These are phyloP conservation scores for Baorangia bicolor DNA, from an alignment of 768 basidiomycete species.

Conservation along the genomic window DNA sequence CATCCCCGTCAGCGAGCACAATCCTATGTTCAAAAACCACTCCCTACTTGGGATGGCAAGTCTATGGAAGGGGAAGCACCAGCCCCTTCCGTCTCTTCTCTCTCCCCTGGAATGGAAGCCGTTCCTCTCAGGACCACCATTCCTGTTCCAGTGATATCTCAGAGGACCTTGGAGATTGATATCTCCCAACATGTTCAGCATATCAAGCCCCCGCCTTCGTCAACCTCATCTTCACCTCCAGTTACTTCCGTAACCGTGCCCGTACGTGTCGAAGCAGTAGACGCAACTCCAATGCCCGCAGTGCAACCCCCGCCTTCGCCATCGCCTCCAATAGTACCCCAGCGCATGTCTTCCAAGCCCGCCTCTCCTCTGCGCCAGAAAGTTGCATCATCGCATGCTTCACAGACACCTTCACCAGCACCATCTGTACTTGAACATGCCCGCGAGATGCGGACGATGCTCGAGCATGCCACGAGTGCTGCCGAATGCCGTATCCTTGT, in stretches of 20 bases:
- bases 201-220: neutral
- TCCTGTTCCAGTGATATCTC: conserved; percentile 6
- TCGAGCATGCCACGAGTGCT: conserved; percentile 67
- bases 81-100: conserved; percentile 3
- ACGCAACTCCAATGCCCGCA: neutral
- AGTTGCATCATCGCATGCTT: conserved; percentile 11
- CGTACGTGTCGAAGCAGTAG: conserved; percentile 1
- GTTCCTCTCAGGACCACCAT: neutral
- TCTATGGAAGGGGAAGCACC: conserved; percentile 11
- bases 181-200: conserved; percentile 1
- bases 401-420: conserved; percentile 19
- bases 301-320: conserved; percentile 4
- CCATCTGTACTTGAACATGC: conserved; percentile 45
- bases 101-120: conserved; percentile 6
- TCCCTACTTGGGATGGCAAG: conserved; percentile 18
- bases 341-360: conserved; percentile 15
- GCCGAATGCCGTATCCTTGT: conserved; percentile 85
- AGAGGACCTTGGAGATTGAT: conserved; percentile 5
- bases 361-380: conserved; percentile 8
- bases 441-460: conserved; percentile 63
- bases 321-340: conserved; percentile 2
- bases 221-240: conserved; percentile 4
- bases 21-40: conserved; percentile 24
- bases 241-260: neutral
- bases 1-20: conserved; percentile 29